Percentiles rank a stretch among this genome's conserved stretches.
These are phyloP conservation scores for Fraxinus platypoda DNA, from an alignment of 305 asterid species.

Conservation along the genomic window DNA sequence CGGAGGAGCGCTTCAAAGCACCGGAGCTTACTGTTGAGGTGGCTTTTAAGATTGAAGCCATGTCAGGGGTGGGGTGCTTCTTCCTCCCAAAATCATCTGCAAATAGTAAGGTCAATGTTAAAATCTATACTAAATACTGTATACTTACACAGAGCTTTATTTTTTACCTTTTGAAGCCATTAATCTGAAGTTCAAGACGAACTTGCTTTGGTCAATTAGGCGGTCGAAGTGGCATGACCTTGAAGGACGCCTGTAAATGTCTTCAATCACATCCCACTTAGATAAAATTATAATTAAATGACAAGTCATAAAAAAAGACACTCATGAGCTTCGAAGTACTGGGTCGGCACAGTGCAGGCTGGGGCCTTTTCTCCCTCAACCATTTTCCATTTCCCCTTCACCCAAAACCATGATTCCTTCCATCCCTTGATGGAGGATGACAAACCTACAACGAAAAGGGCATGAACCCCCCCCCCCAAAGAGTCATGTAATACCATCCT, in stretches of 20 bases:
- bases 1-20: not conserved
- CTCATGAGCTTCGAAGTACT: not conserved
- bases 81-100: not conserved
- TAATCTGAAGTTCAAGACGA: not conserved
- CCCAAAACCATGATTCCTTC: not conserved
- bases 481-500: no score
- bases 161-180: not conserved
- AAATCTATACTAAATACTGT: no score
- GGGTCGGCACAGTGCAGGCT: not conserved
- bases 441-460: no score
- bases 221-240: not conserved
- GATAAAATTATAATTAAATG: not conserved
- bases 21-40: not conserved
- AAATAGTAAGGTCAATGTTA: not conserved
- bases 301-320: not conserved
- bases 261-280: not conserved
- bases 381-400: no score
- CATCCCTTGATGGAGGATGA: not conserved
- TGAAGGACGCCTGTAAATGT: not conserved
- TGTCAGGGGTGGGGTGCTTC: not conserved
- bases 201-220: not conserved
- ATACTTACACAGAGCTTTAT: not conserved
- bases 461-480: no score
- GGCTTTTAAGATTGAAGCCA: not conserved
- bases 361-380: not conserved